Percentiles rank a stretch among this genome's conserved stretches.
These are phyloP conservation scores for Pseudognaphalium luteoalbum DNA, from an alignment of 129 eudicot genomes.

Conservation along the genomic window DNA sequence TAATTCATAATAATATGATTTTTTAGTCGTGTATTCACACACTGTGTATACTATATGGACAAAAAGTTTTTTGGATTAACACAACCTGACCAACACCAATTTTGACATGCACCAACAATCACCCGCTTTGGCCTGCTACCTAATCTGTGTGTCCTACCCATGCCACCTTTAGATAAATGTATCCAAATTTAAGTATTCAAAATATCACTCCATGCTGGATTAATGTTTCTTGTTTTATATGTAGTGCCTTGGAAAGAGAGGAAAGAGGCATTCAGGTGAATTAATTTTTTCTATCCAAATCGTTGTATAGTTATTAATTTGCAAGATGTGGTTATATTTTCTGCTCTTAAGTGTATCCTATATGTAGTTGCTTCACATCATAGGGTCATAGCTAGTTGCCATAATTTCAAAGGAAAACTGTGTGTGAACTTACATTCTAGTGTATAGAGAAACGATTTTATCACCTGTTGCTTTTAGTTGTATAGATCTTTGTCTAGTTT, in stretches of 20 bases:
- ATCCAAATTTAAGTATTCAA: background rate
- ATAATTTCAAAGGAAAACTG: background rate
- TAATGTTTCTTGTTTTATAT: constrained; percentile 26
- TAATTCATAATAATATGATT: background rate
- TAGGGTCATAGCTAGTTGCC: background rate
- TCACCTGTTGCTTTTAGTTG: too few species aligned
- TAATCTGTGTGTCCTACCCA: background rate
- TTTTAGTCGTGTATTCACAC: background rate
- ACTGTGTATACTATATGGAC: background rate
- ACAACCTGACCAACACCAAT: background rate
- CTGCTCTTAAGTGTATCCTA: background rate
- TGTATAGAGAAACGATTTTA: background rate
- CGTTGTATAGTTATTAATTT: constrained; percentile 6
- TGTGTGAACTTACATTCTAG: background rate
- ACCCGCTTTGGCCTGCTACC: background rate
- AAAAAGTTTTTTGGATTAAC: background rate
- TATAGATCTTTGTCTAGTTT: too few species aligned
- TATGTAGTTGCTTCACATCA: background rate
- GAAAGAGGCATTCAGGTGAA: constrained; percentile 58
- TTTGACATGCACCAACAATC: background rate
- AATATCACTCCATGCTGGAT: background rate
- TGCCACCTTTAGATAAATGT: background rate
- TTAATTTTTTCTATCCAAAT: background rate
- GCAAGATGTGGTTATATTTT: constrained; percentile 2
- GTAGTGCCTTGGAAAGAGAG: constrained; percentile 83